Evolutionary conservation across 352 stramenopile species (phyloP).

Genomic region (Pythium aristosporum): DNA sequence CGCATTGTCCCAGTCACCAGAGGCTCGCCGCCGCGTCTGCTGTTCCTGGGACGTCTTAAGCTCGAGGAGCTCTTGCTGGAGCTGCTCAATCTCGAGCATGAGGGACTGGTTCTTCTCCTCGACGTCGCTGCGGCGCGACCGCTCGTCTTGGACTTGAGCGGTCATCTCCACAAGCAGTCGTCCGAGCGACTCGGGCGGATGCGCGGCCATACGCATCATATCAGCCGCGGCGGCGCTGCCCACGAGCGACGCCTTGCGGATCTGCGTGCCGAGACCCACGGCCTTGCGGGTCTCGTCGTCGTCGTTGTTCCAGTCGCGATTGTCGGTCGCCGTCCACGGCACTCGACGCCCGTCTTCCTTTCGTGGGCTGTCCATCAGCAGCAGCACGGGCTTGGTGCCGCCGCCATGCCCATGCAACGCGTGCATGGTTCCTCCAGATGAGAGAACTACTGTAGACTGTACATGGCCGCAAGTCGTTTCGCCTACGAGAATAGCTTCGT

Average conservation of each 20-base stretch:
- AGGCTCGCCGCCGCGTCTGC: slow-evolving; percentile 17
- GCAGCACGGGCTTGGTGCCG: slow-evolving; percentile 10
- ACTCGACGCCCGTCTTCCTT: slow-evolving; percentile 12
- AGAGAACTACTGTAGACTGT: no score
- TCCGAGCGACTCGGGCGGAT: slow-evolving; percentile 39
- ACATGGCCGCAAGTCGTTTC: no score
- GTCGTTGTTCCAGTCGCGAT: background rate
- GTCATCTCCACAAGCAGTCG: slow-evolving; percentile 66
- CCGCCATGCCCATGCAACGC: background rate
- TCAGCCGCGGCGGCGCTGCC: background rate
- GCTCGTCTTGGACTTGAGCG: slow-evolving; percentile 57
- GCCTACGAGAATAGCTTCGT: no score
- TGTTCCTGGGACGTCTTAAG: slow-evolving; percentile 40
- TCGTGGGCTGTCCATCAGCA: slow-evolving; percentile 28
- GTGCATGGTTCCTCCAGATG: background rate
- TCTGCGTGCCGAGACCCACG: background rate
- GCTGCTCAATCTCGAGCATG: slow-evolving; percentile 64
- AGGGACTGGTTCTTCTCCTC: slow-evolving; percentile 69
- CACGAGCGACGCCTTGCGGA: slow-evolving; percentile 11
- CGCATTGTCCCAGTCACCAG: slow-evolving; percentile 18
- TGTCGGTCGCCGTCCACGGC: background rate
- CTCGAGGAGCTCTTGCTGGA: slow-evolving; percentile 60
- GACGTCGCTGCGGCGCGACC: slow-evolving; percentile 42
- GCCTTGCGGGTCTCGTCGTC: background rate
- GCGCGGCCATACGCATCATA: background rate